Conservation (phyloP, 768 basidiomycete species). For the Dendrothele bispora region DNA sequence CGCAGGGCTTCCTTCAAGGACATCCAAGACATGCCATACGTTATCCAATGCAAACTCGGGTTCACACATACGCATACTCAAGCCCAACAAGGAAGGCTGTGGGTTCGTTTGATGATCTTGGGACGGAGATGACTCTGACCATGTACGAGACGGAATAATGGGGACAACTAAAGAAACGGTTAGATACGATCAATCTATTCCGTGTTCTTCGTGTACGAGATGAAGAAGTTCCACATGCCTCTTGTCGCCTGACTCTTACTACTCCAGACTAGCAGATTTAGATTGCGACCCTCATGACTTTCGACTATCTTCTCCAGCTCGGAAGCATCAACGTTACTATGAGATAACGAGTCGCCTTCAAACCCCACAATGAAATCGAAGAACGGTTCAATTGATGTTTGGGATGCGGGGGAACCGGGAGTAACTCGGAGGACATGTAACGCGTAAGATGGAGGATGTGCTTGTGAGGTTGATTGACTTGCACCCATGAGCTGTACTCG, state of each 20-base stretch:
- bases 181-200: too few species aligned
- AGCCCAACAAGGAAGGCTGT: conserved; percentile 89
- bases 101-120: conserved; percentile 40
- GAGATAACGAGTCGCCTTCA: conserved; percentile 61
- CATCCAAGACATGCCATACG: conserved; percentile 98
- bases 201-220: background rate
- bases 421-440: conserved; percentile 90
- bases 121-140: conserved; percentile 53
- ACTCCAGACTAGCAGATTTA: conserved; percentile 82
- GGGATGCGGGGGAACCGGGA: conserved; percentile 83
- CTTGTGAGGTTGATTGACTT: conserved; percentile 61
- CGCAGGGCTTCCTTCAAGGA: conserved; percentile 93
- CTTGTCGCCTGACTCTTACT: conserved; percentile 73
- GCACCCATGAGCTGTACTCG: conserved; percentile 80
- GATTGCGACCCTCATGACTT: conserved; percentile 65
- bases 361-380: conserved; percentile 97
- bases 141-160: conserved; percentile 80
- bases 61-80: conserved; percentile 92
- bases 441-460: conserved; percentile 57
- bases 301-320: conserved; percentile 83
- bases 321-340: conserved; percentile 61
- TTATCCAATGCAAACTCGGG: conserved; percentile 87
- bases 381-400: conserved; percentile 84
- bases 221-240: conserved; percentile 42
- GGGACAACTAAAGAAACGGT: conserved; percentile 85